Base-by-base conservation (phyloP, 257 asterid species). In the Echites panduratus region DNA sequence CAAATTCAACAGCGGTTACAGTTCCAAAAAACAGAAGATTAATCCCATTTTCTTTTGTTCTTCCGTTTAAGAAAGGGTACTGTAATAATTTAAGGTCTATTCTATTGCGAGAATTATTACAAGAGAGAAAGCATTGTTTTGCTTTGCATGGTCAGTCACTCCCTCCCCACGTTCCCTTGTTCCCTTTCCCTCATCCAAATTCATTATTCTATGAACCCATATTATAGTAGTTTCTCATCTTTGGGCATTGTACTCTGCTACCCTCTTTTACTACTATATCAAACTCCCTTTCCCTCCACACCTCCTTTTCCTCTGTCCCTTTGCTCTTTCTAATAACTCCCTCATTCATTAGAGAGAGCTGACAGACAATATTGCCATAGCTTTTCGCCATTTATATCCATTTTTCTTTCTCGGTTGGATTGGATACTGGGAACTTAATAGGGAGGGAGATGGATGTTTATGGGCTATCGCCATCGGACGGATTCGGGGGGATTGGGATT, bases 381-480 rank as follows among this genome's bases (percentile, higher is more conserved):
- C 43, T 59, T 16, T 16, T 59, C 11, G 43, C 66, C 19, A 17
- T 5, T 58, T 58, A 50, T 50, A 17, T 14, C 27, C 27, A 50
- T 50, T 7, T 17, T 50, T 13, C 57, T 26, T 26, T 29, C 66
- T 27, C 43, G 35, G 17, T 54, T n/a, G 40, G 64, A 12, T 53
- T 58, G 38, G 65, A 19, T n/a, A n/a, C 22, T 26, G 19, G 65
- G 20, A 4, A 12, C 27, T 59, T 59, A 7, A 20, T 59, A 16
- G 20, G 1, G 5, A 5, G 29, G 49, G 24, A 70, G 73, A 53
- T n/a, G 47, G 67, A 72, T 45, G 68, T 20, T 44, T 38, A 59
- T n/a, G 56, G 16, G 4, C 7, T 27, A 32, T 56, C 62, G 64
- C 24, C 49, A 82, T 85, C 88, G 92, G 95, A 90, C 78, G 84